phyloP scores from a whole-genome alignment of 768 basidiomycete genomes.

The Daedaleopsis sinensis region DNA sequence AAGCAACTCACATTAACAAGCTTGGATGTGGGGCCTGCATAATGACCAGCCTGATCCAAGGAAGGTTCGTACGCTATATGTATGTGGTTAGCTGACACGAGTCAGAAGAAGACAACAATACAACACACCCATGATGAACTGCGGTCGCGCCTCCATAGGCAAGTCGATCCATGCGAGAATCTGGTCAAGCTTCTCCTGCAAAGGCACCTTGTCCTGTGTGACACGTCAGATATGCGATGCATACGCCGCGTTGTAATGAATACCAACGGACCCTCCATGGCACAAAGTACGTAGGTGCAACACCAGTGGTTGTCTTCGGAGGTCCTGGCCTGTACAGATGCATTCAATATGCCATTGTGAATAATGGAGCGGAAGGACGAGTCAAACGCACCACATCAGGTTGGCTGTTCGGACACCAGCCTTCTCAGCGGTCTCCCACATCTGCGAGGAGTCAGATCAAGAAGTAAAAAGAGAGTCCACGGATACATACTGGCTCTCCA shows the following conservation, averaged over 20 bases:
- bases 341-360: background rate
- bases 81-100: background rate
- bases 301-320: slow-evolving; percentile 65
- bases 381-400: slow-evolving; percentile 79
- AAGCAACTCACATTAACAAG: slow-evolving; percentile 69
- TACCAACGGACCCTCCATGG: slow-evolving; percentile 64
- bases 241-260: too few relatives aligned
- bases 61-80: slow-evolving; percentile 80
- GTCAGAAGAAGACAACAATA: background rate
- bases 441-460: slow-evolving; percentile 43
- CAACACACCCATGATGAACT: slow-evolving; percentile 66
- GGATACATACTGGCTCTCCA: slow-evolving; percentile 80
- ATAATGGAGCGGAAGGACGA: background rate
- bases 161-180: slow-evolving; percentile 84
- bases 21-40: slow-evolving; percentile 66
- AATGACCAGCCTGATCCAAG: slow-evolving; percentile 84
- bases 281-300: slow-evolving; percentile 71
- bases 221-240: background rate
- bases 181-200: slow-evolving; percentile 73
- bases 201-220: slow-evolving; percentile 57
- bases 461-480: slow-evolving; percentile 10
- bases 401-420: slow-evolving; percentile 80
- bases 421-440: slow-evolving; percentile 88
- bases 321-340: slow-evolving; percentile 73
- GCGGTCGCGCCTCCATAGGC: slow-evolving; percentile 70